Evolutionary conservation across 805 yeast species (phyloP).

Genomic region (Metschnikowia gelsemii): DNA sequence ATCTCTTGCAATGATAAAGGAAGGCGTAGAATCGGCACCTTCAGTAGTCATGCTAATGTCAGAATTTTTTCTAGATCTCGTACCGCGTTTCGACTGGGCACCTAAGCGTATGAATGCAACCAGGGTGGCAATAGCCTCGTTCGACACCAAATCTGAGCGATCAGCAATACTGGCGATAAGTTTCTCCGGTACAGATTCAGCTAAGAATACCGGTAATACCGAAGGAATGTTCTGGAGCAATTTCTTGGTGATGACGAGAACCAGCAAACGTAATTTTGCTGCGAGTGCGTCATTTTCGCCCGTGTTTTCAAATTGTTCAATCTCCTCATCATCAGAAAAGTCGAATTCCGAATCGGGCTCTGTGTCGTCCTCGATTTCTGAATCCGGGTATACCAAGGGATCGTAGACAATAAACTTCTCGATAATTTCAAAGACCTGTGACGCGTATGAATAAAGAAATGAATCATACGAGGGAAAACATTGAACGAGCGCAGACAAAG

Average conservation of each 20-base stretch:
- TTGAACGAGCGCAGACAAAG: constrained; percentile 35
- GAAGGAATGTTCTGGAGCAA: constrained; percentile 40
- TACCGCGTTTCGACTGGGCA: neutral
- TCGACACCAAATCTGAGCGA: constrained; percentile 49
- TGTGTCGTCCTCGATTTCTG: constrained; percentile 34
- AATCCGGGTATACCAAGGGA: constrained; percentile 28
- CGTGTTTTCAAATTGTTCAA: constrained; percentile 37
- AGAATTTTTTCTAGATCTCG: constrained; percentile 24
- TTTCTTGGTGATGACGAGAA: constrained; percentile 44
- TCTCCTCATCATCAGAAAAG: constrained; percentile 41
- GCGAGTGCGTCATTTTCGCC: constrained; percentile 45
- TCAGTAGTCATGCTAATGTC: constrained; percentile 41
- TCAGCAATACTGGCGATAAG: constrained; percentile 41
- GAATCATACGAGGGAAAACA: constrained; percentile 18
- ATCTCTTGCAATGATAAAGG: neutral
- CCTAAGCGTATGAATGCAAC: constrained; percentile 38
- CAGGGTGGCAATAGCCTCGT: constrained; percentile 48
- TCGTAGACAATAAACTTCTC: constrained; percentile 30
- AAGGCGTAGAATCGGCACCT: constrained; percentile 4
- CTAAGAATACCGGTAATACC: constrained; percentile 35
- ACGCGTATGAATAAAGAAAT: constrained; percentile 10
- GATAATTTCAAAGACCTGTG: constrained; percentile 20
- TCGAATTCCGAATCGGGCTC: constrained; percentile 24
- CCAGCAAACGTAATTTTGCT: constrained; percentile 61
- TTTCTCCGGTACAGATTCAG: constrained; percentile 25